Percentiles rank a stretch among this genome's conserved stretches.
Conservation (phyloP, 164 flowering plant species). For the Taxillus chinensis region DNA sequence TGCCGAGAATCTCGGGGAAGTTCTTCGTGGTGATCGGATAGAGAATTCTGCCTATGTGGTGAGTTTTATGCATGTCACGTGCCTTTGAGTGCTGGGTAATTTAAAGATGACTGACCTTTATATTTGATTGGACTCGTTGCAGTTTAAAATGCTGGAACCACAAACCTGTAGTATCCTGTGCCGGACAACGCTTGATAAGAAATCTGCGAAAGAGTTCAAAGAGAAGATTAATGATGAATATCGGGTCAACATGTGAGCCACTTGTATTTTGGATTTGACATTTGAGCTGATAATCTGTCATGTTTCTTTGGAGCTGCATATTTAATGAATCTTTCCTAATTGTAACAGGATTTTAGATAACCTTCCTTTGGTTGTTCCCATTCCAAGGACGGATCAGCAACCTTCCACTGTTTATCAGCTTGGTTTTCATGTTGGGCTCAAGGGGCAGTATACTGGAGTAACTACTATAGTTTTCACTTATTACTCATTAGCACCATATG, state of each 20-base stretch:
- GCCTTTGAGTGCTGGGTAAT: neutral
- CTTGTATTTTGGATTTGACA: neutral
- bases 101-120: neutral
- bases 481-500: neutral
- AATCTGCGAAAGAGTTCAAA: conserved; percentile 2
- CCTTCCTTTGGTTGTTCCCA: conserved; percentile 5
- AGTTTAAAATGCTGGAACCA: conserved; percentile 7
- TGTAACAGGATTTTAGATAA: conserved; percentile 1
- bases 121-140: neutral
- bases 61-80: conserved; percentile 1
- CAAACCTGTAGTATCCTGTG: neutral
- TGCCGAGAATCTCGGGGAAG: conserved; percentile 53
- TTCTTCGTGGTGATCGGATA: conserved; percentile 48
- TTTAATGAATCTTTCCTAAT: neutral
- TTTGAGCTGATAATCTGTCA: neutral
- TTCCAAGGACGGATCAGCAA: conserved; percentile 2
- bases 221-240: conserved; percentile 8
- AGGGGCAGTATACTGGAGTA: conserved; percentile 3
- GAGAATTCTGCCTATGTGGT: conserved; percentile 43
- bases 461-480: neutral
- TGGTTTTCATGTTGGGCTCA: conserved; percentile 4
- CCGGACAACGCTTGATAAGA: neutral
- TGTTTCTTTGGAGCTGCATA: neutral
- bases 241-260: conserved; percentile 6
- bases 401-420: conserved; percentile 1